Evolutionary conservation across 371 early-diverging fungal species (phyloP).

Genomic region (Parasitella parasitica): DNA sequence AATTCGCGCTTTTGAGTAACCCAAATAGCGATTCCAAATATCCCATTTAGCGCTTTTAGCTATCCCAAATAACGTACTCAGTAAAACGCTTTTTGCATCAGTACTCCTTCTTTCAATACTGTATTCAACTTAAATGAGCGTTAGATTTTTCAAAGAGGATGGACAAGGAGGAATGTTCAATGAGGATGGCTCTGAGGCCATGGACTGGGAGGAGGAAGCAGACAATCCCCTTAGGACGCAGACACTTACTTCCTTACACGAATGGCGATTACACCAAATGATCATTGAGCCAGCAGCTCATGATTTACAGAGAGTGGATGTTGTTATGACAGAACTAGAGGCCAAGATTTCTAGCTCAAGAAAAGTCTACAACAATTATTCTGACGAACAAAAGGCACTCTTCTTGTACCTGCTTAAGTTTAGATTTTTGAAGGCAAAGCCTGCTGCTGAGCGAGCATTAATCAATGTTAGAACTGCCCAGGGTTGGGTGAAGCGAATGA

Average conservation of each 20-base stretch:
- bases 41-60: not conserved
- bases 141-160: slow-evolving; percentile 14
- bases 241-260: not conserved
- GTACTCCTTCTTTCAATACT: no score
- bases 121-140: no score
- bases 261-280: not conserved
- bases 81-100: no score
- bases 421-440: slow-evolving; percentile 9
- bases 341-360: not conserved
- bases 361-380: slow-evolving; percentile 5
- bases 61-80: no score
- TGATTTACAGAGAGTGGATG: not conserved
- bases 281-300: not conserved
- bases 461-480: slow-evolving; percentile 4
- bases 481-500: slow-evolving; percentile 2
- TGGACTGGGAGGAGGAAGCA: slow-evolving; percentile 11
- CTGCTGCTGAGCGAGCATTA: slow-evolving; percentile 2
- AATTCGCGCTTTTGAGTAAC: slow-evolving; percentile 6
- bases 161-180: slow-evolving; percentile 12
- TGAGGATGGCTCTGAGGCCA: slow-evolving; percentile 12
- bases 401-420: slow-evolving; percentile 14
- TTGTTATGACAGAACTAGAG: not conserved
- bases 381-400: slow-evolving; percentile 6
- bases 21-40: not conserved
- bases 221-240: not conserved